Percentiles rank a stretch among this genome's conserved stretches.
phyloP scores from a whole-genome alignment of 164 flowering plant species.

The Buxus sempervirens region DNA sequence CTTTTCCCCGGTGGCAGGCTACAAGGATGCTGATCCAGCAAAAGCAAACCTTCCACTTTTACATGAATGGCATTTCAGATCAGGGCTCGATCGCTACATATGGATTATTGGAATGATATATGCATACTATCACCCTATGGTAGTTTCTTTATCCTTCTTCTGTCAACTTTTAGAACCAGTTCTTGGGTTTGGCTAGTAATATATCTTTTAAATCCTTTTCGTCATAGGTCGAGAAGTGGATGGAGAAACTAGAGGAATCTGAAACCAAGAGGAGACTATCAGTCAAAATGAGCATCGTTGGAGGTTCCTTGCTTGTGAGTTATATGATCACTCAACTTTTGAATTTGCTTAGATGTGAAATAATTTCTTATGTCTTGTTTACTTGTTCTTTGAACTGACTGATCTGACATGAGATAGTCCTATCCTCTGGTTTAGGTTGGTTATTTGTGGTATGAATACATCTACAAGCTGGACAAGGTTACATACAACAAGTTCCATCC shows the following conservation, averaged over 20 bases:
- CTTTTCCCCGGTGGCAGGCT: slow-evolving; percentile 28
- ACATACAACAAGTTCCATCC: slow-evolving; percentile 92
- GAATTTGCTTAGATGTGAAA: neutral
- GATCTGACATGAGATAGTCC: no score
- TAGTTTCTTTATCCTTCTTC: slow-evolving; percentile 28
- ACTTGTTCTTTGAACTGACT: no score
- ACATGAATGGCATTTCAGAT: slow-evolving; percentile 98
- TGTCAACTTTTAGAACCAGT: neutral
- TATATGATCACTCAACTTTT: slow-evolving; percentile 14
- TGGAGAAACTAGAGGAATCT: slow-evolving; percentile 93
- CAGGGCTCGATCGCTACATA: slow-evolving; percentile 97
- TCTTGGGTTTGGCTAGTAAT: neutral
- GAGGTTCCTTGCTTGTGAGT: slow-evolving; percentile 66
- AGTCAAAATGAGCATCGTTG: slow-evolving; percentile 61
- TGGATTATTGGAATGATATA: slow-evolving; percentile 99
- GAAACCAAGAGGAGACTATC: slow-evolving; percentile 62
- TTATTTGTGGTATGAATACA: slow-evolving; percentile 84
- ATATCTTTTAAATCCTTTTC: slow-evolving; percentile 2
- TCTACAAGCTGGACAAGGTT: slow-evolving; percentile 92
- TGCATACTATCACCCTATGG: slow-evolving; percentile 93
- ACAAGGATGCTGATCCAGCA: slow-evolving; percentile 75
- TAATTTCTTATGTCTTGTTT: no score
- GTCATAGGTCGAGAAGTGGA: slow-evolving; percentile 84
- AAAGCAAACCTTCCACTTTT: slow-evolving; percentile 72
- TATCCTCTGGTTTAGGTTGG: slow-evolving; percentile 51